Conservation (phyloP, 2,329 filamentous ascomycete species). For the Talaromyces atroroseus region DNA sequence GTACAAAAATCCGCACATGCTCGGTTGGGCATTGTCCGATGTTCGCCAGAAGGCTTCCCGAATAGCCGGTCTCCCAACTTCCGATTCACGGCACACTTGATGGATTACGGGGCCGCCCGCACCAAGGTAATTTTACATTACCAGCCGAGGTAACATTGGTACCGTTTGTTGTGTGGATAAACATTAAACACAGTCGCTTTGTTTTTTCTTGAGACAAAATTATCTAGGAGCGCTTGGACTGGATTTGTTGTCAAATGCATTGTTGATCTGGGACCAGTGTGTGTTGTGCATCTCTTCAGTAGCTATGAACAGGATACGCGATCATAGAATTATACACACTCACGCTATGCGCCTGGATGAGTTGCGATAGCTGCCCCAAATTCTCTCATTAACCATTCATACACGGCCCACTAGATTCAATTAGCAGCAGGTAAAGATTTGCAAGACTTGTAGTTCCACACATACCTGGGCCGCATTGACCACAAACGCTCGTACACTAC, state of each 20-base stretch:
- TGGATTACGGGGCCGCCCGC: conserved; percentile 4
- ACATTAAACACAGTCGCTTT: not conserved
- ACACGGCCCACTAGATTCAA: conserved; percentile 67
- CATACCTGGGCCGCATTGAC: conserved; percentile 77
- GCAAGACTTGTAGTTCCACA: conserved; percentile 1
- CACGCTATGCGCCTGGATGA: conserved; percentile 14
- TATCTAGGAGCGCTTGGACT: not conserved
- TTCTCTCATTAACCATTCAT: conserved; percentile 74
- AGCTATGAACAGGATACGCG: not conserved
- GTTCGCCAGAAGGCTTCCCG: conserved; percentile 12
- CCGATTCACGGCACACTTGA: conserved; percentile 14
- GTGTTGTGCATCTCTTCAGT: not conserved
- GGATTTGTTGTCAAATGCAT: not conserved
- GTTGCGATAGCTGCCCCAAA: conserved; percentile 19
- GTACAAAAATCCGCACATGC: not conserved
- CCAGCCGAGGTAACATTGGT: conserved; percentile 11
- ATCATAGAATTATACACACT: not conserved
- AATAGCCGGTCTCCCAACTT: conserved; percentile 11
- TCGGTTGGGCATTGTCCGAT: conserved; percentile 11
- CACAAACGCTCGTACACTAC: conserved; percentile 78
- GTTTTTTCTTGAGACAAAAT: not conserved
- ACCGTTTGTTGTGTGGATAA: not conserved
- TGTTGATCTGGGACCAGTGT: not conserved
- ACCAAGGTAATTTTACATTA: conserved; percentile 9
- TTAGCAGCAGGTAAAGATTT: not conserved